These are phyloP conservation scores for Suillus sp. DNA, from an alignment of 768 basidiomycete species.

Conservation along the genomic window DNA sequence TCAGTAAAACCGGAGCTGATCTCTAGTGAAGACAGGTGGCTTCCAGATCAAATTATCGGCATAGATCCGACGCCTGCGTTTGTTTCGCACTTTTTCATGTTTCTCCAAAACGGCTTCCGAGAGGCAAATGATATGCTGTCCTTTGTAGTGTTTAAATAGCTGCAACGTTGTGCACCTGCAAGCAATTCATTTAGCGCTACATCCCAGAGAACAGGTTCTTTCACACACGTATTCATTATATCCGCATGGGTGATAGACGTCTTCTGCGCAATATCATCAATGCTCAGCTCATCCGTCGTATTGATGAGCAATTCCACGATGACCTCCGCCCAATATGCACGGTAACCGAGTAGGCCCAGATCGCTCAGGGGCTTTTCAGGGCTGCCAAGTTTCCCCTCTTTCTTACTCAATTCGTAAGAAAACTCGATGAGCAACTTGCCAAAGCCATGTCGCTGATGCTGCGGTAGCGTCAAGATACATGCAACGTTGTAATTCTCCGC, in stretches of 20 bases:
- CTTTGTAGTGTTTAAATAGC: slow-evolving; percentile 95
- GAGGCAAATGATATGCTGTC: slow-evolving; percentile 89
- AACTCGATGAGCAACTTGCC: slow-evolving; percentile 97
- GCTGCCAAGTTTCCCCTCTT: slow-evolving; percentile 92
- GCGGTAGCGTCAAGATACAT: slow-evolving; percentile 97
- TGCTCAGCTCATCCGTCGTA: slow-evolving; percentile 74
- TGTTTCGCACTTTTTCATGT: slow-evolving; percentile 80
- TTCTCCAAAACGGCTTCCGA: slow-evolving; percentile 90
- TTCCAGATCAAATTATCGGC: slow-evolving; percentile 88
- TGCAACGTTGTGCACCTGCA: slow-evolving; percentile 89
- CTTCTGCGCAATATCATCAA: slow-evolving; percentile 96
- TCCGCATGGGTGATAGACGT: slow-evolving; percentile 95
- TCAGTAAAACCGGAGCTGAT: slow-evolving; percentile 75
- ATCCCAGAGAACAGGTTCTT: slow-evolving; percentile 10
- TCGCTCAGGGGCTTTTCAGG: slow-evolving; percentile 98
- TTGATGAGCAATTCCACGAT: slow-evolving; percentile 88
- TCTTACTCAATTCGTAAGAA: slow-evolving; percentile 96
- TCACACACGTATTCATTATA: slow-evolving; percentile 95
- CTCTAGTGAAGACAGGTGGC: slow-evolving; percentile 89
- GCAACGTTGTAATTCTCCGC: slow-evolving; percentile 99
- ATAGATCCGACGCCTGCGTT: slow-evolving; percentile 77
- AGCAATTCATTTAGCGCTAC: slow-evolving; percentile 20
- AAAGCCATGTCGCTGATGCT: slow-evolving; percentile 95
- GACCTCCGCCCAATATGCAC: slow-evolving; percentile 96
- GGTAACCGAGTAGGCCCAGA: slow-evolving; percentile 88